Percentiles rank a stretch among this genome's conserved stretches.
These are phyloP conservation scores for Tylopilus cervinicoccineus DNA, from an alignment of 768 basidiomycete genomes.

Conservation along the genomic window DNA sequence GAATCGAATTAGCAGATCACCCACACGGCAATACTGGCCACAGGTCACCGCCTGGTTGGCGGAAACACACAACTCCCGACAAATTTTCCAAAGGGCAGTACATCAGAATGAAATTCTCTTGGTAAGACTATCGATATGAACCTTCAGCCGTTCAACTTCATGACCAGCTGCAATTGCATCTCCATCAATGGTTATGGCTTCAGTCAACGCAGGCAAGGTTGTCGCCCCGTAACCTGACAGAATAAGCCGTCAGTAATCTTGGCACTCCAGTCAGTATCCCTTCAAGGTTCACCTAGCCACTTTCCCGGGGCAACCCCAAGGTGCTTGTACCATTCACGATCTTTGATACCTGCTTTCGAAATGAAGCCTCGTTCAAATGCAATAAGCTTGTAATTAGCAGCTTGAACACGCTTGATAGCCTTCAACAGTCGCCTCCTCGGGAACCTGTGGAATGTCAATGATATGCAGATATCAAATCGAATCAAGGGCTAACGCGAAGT, in stretches of 20 bases:
- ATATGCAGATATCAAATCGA: background rate
- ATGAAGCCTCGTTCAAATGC: conserved; percentile 83
- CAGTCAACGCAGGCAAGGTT: conserved; percentile 77
- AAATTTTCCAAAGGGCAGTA: background rate
- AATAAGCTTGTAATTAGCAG: conserved; percentile 64
- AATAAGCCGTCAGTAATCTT: conserved; percentile 1
- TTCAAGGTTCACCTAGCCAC: conserved; percentile 59
- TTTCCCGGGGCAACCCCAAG: conserved; percentile 89
- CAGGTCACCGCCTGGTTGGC: too few relatives aligned
- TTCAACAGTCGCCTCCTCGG: conserved; percentile 40
- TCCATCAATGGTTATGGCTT: conserved; percentile 69
- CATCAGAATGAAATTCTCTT: conserved; percentile 24
- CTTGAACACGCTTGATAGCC: conserved; percentile 55
- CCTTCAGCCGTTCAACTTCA: conserved; percentile 59
- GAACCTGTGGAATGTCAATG: conserved; percentile 12
- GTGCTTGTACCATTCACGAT: conserved; percentile 86
- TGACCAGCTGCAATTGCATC: conserved; percentile 56
- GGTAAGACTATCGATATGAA: conserved; percentile 49
- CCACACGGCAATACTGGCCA: too few relatives aligned
- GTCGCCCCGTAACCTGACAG: conserved; percentile 77
- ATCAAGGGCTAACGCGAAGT: conserved; percentile 12
- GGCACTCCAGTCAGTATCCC: background rate
- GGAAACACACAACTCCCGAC: too few relatives aligned
- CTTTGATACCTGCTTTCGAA: conserved; percentile 71
- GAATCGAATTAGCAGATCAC: background rate